A percentile compares a stretch with the other conserved stretches of the same genome.
Conservation (phyloP, 192 early-diverging fungal species). For the Umbelopsis isabellina region DNA sequence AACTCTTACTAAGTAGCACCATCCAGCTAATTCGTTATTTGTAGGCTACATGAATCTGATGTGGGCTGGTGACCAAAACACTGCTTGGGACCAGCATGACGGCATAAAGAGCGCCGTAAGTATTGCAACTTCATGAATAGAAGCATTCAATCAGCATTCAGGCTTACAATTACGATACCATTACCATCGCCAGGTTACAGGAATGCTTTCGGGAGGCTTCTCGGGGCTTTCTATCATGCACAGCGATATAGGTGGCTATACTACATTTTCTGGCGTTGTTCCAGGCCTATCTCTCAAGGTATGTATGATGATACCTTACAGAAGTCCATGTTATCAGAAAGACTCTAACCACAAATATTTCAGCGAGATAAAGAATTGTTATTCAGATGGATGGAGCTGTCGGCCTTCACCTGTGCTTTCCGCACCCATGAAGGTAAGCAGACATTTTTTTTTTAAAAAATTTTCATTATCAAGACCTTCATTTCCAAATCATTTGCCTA, state of each 20-base stretch:
- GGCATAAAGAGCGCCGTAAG: slow-evolving; percentile 49
- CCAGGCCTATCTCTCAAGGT: slow-evolving; percentile 34
- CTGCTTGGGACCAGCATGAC: slow-evolving; percentile 45
- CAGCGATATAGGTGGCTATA: slow-evolving; percentile 46
- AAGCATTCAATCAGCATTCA: background rate
- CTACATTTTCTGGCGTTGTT: slow-evolving; percentile 21
- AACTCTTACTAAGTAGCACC: background rate
- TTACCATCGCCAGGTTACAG: slow-evolving; percentile 33
- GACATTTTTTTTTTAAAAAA: background rate
- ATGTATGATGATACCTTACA: background rate
- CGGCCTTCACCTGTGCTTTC: slow-evolving; percentile 40
- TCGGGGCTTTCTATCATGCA: slow-evolving; percentile 43
- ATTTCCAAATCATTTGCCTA: background rate
- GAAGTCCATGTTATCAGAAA: background rate
- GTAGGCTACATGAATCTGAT: slow-evolving; percentile 32
- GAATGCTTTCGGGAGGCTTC: slow-evolving; percentile 42
- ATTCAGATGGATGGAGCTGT: slow-evolving; percentile 47
- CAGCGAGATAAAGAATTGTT: slow-evolving; percentile 35
- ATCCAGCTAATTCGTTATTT: background rate
- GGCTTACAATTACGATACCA: background rate
- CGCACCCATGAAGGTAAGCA: slow-evolving; percentile 34
- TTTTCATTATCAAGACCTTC: background rate
- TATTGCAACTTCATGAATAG: background rate
- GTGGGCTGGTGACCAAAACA: slow-evolving; percentile 48
- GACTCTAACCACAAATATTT: too few species aligned